Evolutionary conservation across 805 yeast genomes (phyloP).

Genomic region (Metschnikowia matae): DNA sequence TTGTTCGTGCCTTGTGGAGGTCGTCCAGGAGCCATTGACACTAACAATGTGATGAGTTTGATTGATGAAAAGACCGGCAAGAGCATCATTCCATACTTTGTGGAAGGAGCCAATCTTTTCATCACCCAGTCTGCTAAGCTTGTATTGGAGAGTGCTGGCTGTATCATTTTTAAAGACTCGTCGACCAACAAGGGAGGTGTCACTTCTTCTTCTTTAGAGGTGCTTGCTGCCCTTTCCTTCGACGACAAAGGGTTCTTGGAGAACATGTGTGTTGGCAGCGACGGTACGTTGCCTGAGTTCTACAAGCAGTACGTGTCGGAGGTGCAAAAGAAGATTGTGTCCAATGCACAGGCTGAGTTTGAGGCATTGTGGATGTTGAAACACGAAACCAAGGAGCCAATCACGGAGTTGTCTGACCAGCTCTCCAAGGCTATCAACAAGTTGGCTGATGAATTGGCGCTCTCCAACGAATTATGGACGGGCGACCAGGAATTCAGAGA

Average conservation of each 20-base stretch:
- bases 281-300: conserved; percentile 57
- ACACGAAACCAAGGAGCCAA: conserved; percentile 56
- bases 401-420: conserved; percentile 72
- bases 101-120: conserved; percentile 96
- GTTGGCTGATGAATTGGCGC: conserved; percentile 79
- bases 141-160: conserved; percentile 80
- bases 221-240: conserved; percentile 87
- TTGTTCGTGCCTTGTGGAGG: conserved; percentile 99
- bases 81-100: conserved; percentile 76
- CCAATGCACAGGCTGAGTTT: conserved; percentile 82
- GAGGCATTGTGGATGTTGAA: conserved; percentile 80
- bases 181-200: conserved; percentile 99
- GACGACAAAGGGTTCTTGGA: conserved; percentile 77
- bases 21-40: conserved; percentile 92
- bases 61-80: conserved; percentile 75
- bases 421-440: conserved; percentile 80
- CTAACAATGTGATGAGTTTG: conserved; percentile 69
- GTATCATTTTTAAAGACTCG: conserved; percentile 87
- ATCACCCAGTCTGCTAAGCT: conserved; percentile 92
- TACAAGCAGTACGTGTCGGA: conserved; percentile 79
- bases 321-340: conserved; percentile 71
- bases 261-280: conserved; percentile 71
- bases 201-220: conserved; percentile 93
- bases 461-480: conserved; percentile 78
- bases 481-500: conserved; percentile 75